Conservation (phyloP, 495 filamentous ascomycete genomes). For the Neurospora sp. region DNA sequence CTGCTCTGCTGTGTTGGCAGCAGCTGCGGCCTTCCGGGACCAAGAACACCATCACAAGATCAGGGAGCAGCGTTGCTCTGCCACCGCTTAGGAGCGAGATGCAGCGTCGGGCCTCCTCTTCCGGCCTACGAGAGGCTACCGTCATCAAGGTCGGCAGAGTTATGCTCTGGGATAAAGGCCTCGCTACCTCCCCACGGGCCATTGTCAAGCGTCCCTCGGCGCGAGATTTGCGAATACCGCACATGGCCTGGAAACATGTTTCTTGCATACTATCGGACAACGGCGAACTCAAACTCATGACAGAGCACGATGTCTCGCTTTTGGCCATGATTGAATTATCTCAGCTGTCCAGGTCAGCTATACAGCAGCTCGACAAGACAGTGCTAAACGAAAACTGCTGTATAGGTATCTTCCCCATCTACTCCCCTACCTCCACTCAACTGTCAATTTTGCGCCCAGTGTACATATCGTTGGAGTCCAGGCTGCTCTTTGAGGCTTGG, state of each 20-base stretch:
- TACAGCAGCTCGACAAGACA: conserved; percentile 83
- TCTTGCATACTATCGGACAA: conserved; percentile 94
- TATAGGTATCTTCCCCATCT: conserved; percentile 83
- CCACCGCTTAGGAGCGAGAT: conserved; percentile 41
- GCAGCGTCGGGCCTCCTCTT: conserved; percentile 57
- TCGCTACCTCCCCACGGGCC: conserved; percentile 41
- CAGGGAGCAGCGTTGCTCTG: conserved; percentile 2
- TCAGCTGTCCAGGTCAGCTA: conserved; percentile 76
- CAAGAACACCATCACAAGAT: conserved; percentile 11
- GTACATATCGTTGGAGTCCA: conserved; percentile 78
- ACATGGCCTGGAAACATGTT: conserved; percentile 65
- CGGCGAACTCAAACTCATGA: conserved; percentile 83
- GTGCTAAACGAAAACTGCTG: conserved; percentile 91
- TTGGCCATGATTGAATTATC: conserved; percentile 81
- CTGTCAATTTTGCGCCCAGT: conserved; percentile 59
- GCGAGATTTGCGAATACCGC: conserved; percentile 29
- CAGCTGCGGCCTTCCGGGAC: conserved; percentile 54
- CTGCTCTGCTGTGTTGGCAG: conserved; percentile 89
- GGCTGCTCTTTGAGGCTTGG: conserved; percentile 93
- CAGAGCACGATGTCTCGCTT: conserved; percentile 67
- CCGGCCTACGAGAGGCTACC: conserved; percentile 56
- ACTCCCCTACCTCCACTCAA: conserved; percentile 52
- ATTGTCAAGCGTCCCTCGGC: conserved; percentile 41
- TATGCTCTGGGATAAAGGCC: conserved; percentile 73
- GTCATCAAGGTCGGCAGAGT: conserved; percentile 98